Evolutionary conservation across 129 eudicot species (phyloP).

Genomic region (Lonicera japonica): DNA sequence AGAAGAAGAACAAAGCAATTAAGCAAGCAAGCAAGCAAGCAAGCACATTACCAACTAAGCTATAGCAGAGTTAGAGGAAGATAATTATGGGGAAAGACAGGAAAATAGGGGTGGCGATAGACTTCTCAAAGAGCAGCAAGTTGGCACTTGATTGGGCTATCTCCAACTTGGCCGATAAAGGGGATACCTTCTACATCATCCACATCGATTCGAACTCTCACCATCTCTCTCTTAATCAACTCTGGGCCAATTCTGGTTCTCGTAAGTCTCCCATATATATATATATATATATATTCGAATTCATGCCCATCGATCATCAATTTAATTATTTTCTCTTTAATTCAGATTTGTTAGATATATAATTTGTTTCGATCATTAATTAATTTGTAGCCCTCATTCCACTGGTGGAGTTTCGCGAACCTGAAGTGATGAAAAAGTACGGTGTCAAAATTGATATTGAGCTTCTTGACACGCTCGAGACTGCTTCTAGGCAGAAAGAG

Average conservation of each 20-base stretch:
- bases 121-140: slow-evolving; percentile 92
- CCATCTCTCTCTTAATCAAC: slow-evolving; percentile 43
- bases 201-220: slow-evolving; percentile 35
- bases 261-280: slow-evolving; percentile 52
- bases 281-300: no score
- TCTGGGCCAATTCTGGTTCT: slow-evolving; percentile 67
- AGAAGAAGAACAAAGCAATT: no score
- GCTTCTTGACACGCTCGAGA: slow-evolving; percentile 75
- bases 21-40: no score
- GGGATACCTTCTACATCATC: slow-evolving; percentile 56
- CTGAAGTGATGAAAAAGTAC: slow-evolving; percentile 62
- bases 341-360: not conserved
- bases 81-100: slow-evolving; percentile 64
- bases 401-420: slow-evolving; percentile 68
- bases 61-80: not conserved
- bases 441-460: slow-evolving; percentile 55
- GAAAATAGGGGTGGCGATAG: slow-evolving; percentile 84
- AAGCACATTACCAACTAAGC: no score
- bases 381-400: slow-evolving; percentile 65
- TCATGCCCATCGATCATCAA: no score
- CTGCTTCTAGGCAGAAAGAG: slow-evolving; percentile 81
- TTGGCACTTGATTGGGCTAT: slow-evolving; percentile 75
- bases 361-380: not conserved
- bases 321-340: not conserved
- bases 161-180: slow-evolving; percentile 66